Evolutionary conservation across 1,139 yeast genomes (phyloP).

Genomic region (Nakaseomyces glabratus): DNA sequence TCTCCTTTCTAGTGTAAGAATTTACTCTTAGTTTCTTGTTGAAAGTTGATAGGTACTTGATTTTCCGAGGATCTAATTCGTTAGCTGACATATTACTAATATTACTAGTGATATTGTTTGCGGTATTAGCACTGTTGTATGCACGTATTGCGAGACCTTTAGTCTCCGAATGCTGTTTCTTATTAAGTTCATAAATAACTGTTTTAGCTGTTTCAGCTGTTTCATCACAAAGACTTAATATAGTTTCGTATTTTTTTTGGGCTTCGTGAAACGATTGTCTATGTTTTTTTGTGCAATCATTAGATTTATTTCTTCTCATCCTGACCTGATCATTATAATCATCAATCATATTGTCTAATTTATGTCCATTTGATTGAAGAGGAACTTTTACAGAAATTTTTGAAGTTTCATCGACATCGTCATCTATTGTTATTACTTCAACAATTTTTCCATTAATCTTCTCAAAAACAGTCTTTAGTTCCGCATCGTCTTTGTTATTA

Average conservation of each 20-base stretch:
- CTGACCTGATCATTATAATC: not conserved
- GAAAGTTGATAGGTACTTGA: not conserved
- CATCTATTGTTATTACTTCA: conserved; percentile 24
- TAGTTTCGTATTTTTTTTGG: conserved; percentile 13
- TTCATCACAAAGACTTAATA: conserved; percentile 25
- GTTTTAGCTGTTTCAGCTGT: conserved; percentile 25
- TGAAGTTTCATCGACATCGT: conserved; percentile 10
- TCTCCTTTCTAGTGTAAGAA: not conserved
- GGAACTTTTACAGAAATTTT: not conserved
- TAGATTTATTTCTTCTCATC: conserved; percentile 3
- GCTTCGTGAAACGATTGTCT: conserved; percentile 8
- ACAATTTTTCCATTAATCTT: conserved; percentile 18
- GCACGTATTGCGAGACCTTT: conserved; percentile 1
- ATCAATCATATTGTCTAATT: too few species aligned
- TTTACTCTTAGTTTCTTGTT: conserved; percentile 5
- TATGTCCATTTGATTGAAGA: too few species aligned
- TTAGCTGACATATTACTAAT: not conserved
- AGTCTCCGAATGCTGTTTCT: not conserved
- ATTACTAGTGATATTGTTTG: not conserved
- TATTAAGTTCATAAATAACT: conserved; percentile 18
- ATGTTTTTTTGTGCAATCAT: too few species aligned
- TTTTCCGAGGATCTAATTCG: not conserved
- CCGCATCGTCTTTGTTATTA: not conserved
- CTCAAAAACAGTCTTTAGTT: conserved; percentile 12
- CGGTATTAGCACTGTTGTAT: not conserved